Conservation (phyloP, 257 asterid genomes). For the Solanum etuberosum region DNA sequence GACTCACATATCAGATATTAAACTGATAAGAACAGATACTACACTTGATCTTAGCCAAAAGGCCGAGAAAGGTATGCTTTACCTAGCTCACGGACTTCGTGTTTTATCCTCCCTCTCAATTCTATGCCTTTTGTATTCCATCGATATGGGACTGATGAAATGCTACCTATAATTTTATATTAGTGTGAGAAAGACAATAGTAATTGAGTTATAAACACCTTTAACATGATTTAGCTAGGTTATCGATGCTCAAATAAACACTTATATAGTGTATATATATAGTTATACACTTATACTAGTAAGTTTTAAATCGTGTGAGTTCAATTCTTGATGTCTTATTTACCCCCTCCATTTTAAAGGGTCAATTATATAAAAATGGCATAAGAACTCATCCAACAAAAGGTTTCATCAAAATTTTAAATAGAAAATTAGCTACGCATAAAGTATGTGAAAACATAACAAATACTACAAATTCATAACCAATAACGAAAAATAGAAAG, state of each 20-base stretch:
- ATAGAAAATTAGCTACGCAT: no score
- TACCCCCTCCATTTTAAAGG: neutral
- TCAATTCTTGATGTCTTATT: no score
- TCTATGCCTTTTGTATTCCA: neutral
- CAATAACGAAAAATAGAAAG: no score
- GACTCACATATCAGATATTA: neutral
- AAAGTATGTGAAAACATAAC: no score
- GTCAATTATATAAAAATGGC: neutral
- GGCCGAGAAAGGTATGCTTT: slow-evolving; percentile 28
- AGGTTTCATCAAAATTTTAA: no score
- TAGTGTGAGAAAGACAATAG: neutral
- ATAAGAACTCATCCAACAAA: neutral
- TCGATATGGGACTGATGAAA: neutral
- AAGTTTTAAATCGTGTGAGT: no score
- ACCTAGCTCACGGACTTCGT: accelerated
- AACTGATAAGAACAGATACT: neutral
- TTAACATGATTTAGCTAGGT: no score
- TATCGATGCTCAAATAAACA: no score
- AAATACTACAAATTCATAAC: no score
- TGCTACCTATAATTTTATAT: neutral
- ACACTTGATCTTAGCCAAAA: slow-evolving; percentile 21
- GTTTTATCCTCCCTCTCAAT: accelerated
- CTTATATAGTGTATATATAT: no score
- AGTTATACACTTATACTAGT: no score
- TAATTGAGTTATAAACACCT: neutral